Percentiles rank a stretch among this genome's conserved stretches.
phyloP scores from a whole-genome alignment of 768 basidiomycete genomes.

The Amanita subjunquillea region DNA sequence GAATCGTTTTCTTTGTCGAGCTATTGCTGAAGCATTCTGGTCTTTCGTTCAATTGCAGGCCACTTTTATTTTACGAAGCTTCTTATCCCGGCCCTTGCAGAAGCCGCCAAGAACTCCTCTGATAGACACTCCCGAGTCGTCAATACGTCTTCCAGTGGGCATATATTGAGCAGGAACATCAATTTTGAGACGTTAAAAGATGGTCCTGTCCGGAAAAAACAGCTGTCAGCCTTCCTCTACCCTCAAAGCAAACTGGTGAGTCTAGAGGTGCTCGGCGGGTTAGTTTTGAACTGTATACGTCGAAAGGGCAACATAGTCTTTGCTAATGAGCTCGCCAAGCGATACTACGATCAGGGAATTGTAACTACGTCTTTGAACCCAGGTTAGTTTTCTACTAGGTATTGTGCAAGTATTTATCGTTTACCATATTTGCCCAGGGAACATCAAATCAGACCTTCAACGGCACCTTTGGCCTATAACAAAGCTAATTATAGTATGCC shows the following conservation, averaged over 20 bases:
- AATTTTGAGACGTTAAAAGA: constrained; percentile 32
- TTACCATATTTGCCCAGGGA: constrained; percentile 10
- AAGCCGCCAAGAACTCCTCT: constrained; percentile 21
- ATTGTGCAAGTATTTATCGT: not conserved
- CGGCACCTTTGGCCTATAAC: constrained; percentile 10
- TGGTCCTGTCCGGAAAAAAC: constrained; percentile 18
- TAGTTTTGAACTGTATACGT: not conserved
- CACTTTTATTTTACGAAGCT: constrained; percentile 36
- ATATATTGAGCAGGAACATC: constrained; percentile 11
- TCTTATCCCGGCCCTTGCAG: constrained; percentile 29
- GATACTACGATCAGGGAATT: constrained; percentile 29
- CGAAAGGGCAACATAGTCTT: constrained; percentile 27
- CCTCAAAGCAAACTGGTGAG: constrained; percentile 23
- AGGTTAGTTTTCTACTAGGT: constrained; percentile 7
- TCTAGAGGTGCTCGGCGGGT: not conserved
- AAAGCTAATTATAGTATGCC: not conserved
- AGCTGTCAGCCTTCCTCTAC: constrained; percentile 12
- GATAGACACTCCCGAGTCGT: constrained; percentile 29
- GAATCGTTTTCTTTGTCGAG: not conserved
- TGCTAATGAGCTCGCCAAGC: constrained; percentile 24
- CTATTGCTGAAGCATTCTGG: not conserved
- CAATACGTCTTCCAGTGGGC: constrained; percentile 27
- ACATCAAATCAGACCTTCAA: constrained; percentile 16
- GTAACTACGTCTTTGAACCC: constrained; percentile 26
- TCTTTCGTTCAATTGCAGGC: constrained; percentile 12